phyloP scores from a whole-genome alignment of 1,284 basidiomycete species.

The Cryptococcus hybrid region DNA sequence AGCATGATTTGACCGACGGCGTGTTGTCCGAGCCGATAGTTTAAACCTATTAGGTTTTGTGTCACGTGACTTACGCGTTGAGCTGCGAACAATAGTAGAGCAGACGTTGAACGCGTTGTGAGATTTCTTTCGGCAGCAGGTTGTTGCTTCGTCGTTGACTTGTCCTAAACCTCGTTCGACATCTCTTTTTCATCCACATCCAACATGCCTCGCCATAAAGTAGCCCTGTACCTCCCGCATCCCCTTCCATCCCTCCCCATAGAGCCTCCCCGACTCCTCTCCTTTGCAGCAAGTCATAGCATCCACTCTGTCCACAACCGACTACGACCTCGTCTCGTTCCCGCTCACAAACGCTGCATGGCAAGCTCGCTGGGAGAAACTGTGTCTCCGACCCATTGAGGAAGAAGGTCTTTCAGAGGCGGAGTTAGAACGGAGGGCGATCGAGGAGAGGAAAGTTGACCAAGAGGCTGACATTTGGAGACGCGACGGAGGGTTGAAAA shows the following conservation, averaged over 20 bases:
- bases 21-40: too few relatives aligned
- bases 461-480: conserved; percentile 86
- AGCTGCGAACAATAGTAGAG: too few relatives aligned
- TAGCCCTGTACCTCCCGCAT: conserved; percentile 31
- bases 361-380: conserved; percentile 79
- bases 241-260: conserved; percentile 36
- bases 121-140: too few relatives aligned
- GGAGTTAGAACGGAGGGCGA: conserved; percentile 16
- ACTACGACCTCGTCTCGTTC: conserved; percentile 64
- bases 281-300: conserved; percentile 39
- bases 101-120: not conserved
- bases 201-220: conserved; percentile 29
- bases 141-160: too few relatives aligned
- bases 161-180: too few relatives aligned
- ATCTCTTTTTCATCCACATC: conserved; percentile 55
- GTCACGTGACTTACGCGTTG: not conserved
- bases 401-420: conserved; percentile 1
- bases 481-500: conserved; percentile 69
- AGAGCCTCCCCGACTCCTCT: conserved; percentile 23
- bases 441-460: conserved; percentile 59
- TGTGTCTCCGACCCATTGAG: conserved; percentile 66
- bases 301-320: conserved; percentile 40
- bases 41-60: too few relatives aligned
- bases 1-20: too few relatives aligned
- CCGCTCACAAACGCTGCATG: conserved; percentile 84